These are phyloP conservation scores for Pholiota microspora DNA, from an alignment of 768 basidiomycete species.

Conservation along the genomic window DNA sequence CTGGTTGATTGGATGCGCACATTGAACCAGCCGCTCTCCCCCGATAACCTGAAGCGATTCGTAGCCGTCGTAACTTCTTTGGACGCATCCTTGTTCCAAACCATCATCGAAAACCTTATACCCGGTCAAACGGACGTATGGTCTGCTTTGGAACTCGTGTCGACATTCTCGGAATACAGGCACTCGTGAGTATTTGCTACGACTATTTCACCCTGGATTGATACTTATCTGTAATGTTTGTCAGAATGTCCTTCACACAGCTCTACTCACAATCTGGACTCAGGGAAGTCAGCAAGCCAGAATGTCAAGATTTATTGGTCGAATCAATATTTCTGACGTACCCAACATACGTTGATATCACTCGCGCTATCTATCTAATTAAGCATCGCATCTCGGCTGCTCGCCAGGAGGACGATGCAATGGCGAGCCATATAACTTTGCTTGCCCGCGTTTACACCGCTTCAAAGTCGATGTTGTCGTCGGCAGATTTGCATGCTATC, in stretches of 20 bases:
- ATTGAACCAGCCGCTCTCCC: constrained; percentile 29
- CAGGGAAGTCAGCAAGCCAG: constrained; percentile 23
- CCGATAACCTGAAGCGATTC: constrained; percentile 40
- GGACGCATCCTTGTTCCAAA: constrained; percentile 38
- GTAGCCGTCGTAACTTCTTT: constrained; percentile 36
- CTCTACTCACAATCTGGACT: constrained; percentile 37
- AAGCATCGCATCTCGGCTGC: constrained; percentile 16
- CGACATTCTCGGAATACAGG: constrained; percentile 24
- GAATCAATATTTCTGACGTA: constrained; percentile 26
- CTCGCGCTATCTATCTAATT: constrained; percentile 15
- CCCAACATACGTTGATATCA: constrained; percentile 27
- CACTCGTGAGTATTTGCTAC: constrained; percentile 26
- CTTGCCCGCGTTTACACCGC: constrained; percentile 34
- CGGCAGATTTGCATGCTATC: constrained; percentile 29
- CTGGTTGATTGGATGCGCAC: constrained; percentile 67
- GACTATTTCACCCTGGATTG: not conserved
- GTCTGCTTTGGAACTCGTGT: constrained; percentile 30
- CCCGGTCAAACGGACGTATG: constrained; percentile 43
- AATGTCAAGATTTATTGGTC: constrained; percentile 33
- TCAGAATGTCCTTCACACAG: constrained; percentile 36
- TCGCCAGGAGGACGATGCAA: constrained; percentile 17
- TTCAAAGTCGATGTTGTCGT: constrained; percentile 24
- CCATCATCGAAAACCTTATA: constrained; percentile 42
- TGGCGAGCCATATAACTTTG: constrained; percentile 33
- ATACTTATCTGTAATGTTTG: not conserved